Percentiles rank a stretch among this genome's conserved stretches.
These are phyloP conservation scores for Dimargaris cristalligena DNA, from an alignment of 192 early-diverging fungal species.

Conservation along the genomic window DNA sequence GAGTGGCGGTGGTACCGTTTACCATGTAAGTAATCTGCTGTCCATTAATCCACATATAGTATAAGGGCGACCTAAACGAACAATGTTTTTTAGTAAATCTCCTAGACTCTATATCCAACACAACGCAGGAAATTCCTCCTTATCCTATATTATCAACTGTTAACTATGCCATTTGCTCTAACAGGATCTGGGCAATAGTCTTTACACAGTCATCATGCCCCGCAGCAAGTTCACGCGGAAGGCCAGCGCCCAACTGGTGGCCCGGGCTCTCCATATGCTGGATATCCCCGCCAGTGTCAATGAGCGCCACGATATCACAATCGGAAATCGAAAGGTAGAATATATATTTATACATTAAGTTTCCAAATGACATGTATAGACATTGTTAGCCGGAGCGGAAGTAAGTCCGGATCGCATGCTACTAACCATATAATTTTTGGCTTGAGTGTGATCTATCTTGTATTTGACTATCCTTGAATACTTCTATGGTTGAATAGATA, in stretches of 20 bases:
- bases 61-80: background rate
- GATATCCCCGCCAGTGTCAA: constrained; percentile 75
- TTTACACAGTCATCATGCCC: constrained; percentile 90
- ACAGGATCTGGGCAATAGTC: constrained; percentile 85
- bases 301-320: constrained; percentile 74
- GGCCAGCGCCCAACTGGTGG: constrained; percentile 57
- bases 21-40: constrained; percentile 44
- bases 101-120: background rate
- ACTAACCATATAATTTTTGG: constrained; percentile 11
- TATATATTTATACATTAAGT: too few species aligned
- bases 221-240: constrained; percentile 61
- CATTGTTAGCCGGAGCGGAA: constrained; percentile 5
- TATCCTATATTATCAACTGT: background rate
- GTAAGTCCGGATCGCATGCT: background rate
- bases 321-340: constrained; percentile 63
- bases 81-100: too few species aligned
- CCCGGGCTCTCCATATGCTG: constrained; percentile 45
- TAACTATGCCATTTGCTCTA: background rate
- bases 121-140: background rate
- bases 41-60: background rate
- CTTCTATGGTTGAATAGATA: constrained; percentile 24
- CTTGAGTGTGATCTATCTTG: background rate
- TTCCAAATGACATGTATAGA: too few species aligned
- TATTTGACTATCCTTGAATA: background rate
- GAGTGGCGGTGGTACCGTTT: constrained; percentile 88